Conservation (phyloP, 352 stramenopile species). For the Phytophthora cajani region DNA sequence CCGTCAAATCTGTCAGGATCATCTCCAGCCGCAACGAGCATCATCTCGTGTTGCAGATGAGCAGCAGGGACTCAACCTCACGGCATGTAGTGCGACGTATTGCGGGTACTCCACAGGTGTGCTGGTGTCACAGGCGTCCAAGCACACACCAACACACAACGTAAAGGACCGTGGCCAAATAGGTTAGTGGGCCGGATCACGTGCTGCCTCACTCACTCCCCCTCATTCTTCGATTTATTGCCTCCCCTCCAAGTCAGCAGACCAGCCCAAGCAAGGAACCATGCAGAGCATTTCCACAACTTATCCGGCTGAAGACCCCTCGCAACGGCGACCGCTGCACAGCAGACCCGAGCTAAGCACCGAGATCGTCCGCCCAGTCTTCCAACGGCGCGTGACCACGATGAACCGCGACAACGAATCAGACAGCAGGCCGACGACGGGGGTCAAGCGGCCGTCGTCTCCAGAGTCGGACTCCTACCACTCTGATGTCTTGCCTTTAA, state of each 20-base stretch:
- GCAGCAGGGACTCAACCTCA: no score
- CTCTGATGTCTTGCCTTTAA: no score
- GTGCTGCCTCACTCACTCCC: background rate
- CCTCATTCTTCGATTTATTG: background rate
- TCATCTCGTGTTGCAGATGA: no score
- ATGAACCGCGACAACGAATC: background rate
- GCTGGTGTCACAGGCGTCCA: no score
- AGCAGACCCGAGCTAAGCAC: constrained; percentile 7
- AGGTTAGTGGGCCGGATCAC: background rate
- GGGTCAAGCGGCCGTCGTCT: background rate
- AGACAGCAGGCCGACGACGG: background rate
- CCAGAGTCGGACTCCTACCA: background rate
- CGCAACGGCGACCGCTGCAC: background rate
- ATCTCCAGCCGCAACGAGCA: no score
- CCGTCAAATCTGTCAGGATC: no score
- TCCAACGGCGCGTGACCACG: constrained; percentile 2
- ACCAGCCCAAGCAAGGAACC: background rate
- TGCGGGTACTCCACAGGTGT: no score
- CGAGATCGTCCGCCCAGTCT: constrained; percentile 20
- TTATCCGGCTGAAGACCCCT: background rate
- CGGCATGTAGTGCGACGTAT: no score
- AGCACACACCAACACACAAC: no score
- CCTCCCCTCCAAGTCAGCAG: background rate
- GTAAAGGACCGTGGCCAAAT: no score
- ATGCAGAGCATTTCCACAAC: constrained; percentile 7